phyloP scores from a whole-genome alignment of 1,284 basidiomycete species.

The Cutaneotrichosporon dermatis region DNA sequence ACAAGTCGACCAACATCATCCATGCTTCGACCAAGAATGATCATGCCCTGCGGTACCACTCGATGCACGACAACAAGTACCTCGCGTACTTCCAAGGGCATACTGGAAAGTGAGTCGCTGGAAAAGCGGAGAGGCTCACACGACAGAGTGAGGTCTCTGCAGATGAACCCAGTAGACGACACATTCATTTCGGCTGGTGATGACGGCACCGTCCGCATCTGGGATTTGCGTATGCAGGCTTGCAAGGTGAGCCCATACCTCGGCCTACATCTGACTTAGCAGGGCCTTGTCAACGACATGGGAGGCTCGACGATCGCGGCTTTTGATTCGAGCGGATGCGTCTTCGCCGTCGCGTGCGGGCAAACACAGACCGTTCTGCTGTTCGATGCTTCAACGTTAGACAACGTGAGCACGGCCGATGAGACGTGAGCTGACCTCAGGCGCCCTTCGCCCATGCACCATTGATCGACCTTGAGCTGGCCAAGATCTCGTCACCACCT shows the following conservation, averaged over 20 bases:
- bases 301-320: slow-evolving; percentile 71
- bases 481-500: slow-evolving; percentile 70
- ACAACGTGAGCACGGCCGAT: slow-evolving; percentile 55
- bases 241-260: slow-evolving; percentile 55
- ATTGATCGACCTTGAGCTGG: slow-evolving; percentile 72
- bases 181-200: slow-evolving; percentile 91
- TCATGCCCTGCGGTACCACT: slow-evolving; percentile 87
- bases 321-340: slow-evolving; percentile 81
- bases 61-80: slow-evolving; percentile 92
- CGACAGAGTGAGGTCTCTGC: slow-evolving; percentile 72
- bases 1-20: slow-evolving; percentile 75
- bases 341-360: slow-evolving; percentile 91
- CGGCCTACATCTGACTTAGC: not conserved
- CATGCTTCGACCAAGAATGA: slow-evolving; percentile 91
- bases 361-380: slow-evolving; percentile 71
- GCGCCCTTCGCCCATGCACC: slow-evolving; percentile 75
- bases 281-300: slow-evolving; percentile 54
- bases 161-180: slow-evolving; percentile 89
- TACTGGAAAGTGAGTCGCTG: slow-evolving; percentile 57
- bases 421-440: slow-evolving; percentile 23
- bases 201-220: slow-evolving; percentile 92
- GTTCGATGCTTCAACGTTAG: slow-evolving; percentile 83
- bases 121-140: not conserved
- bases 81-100: slow-evolving; percentile 94
- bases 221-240: slow-evolving; percentile 79